Percentiles rank a stretch among this genome's conserved stretches.
Conservation (phyloP, 306 rosid genomes). For the Corylus heterophylla region DNA sequence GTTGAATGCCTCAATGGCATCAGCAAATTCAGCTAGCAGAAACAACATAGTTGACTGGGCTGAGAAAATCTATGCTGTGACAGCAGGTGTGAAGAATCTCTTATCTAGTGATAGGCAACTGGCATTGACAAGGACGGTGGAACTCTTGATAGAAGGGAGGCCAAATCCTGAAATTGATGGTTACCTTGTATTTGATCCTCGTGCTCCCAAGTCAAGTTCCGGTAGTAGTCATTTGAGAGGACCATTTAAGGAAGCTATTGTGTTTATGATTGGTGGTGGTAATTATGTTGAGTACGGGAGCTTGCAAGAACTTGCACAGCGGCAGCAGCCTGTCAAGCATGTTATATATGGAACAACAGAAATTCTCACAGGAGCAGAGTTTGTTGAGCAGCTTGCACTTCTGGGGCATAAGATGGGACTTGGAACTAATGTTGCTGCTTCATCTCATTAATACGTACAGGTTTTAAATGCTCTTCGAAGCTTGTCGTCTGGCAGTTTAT, state of each 20-base stretch:
- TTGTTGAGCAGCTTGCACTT: constrained; percentile 81
- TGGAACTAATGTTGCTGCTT: constrained; percentile 51
- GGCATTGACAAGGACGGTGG: constrained; percentile 90
- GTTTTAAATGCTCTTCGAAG: constrained; percentile 16
- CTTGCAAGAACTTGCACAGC: constrained; percentile 76
- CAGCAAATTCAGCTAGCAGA: constrained; percentile 86
- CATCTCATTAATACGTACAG: constrained; percentile 48
- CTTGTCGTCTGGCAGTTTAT: constrained; percentile 30
- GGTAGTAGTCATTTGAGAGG: constrained; percentile 86
- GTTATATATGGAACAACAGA: constrained; percentile 90
- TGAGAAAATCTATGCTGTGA: constrained; percentile 89
- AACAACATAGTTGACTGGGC: constrained; percentile 99
- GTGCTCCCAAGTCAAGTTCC: constrained; percentile 75
- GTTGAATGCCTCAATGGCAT: constrained; percentile 74
- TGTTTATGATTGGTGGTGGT: constrained; percentile 97
- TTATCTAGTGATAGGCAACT: constrained; percentile 89
- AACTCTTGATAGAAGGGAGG: constrained; percentile 90
- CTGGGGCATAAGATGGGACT: constrained; percentile 96
- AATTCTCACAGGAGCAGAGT: constrained; percentile 86
- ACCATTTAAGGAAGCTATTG: constrained; percentile 92
- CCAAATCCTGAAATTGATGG: constrained; percentile 91
- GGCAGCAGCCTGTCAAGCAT: constrained; percentile 84
- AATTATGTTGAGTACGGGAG: constrained; percentile 90
- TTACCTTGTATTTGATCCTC: constrained; percentile 83
- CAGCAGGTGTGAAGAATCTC: constrained; percentile 94